These are phyloP conservation scores for Populus hybrid DNA, from an alignment of 441 rosid species.

Conservation along the genomic window DNA sequence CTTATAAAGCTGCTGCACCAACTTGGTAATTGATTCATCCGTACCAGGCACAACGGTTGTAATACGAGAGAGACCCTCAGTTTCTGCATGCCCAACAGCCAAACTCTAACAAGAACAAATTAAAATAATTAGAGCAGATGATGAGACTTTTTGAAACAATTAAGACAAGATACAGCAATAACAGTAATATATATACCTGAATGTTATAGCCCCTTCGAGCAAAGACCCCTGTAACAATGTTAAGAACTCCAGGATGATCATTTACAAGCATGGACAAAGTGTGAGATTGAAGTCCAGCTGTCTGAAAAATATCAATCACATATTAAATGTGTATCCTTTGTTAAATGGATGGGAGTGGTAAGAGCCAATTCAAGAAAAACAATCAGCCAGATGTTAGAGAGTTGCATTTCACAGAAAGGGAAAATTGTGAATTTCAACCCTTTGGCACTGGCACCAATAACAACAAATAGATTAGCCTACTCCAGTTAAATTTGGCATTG, in stretches of 20 bases:
- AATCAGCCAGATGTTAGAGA: neutral
- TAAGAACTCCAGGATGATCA: conserved; percentile 84
- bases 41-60: conserved; percentile 89
- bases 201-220: conserved; percentile 89
- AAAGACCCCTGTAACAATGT: conserved; percentile 76
- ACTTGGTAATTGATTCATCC: conserved; percentile 77
- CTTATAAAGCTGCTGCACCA: conserved; percentile 82
- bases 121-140: conserved; percentile 18
- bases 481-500: neutral
- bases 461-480: neutral
- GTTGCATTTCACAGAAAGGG: neutral
- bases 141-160: conserved; percentile 7
- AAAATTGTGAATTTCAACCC: neutral
- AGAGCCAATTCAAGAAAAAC: conserved; percentile 1
- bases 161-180: conserved; percentile 11
- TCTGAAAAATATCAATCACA: conserved; percentile 44
- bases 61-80: conserved; percentile 76
- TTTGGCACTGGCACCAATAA: neutral
- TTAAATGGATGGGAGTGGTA: neutral
- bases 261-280: conserved; percentile 80
- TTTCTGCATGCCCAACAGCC: conserved; percentile 89
- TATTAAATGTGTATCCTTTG: neutral
- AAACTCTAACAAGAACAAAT: conserved; percentile 54
- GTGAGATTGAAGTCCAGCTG: conserved; percentile 77
- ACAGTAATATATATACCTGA: conserved; percentile 47